Percentiles rank a stretch among this genome's conserved stretches.
Conservation (phyloP, 2,329 filamentous ascomycete genomes). For the Blumeria graminis region DNA sequence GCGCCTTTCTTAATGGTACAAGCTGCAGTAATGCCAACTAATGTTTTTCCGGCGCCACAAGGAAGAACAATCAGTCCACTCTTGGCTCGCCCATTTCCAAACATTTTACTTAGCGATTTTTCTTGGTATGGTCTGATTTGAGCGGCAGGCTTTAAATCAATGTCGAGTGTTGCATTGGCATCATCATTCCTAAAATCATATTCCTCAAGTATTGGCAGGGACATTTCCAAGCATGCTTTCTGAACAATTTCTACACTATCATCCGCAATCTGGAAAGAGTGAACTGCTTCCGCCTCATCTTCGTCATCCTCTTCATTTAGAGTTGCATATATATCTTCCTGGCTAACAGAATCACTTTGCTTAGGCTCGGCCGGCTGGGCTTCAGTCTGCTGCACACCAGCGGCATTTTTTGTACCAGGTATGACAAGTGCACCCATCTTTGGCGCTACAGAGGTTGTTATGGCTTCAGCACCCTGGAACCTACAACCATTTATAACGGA, state of each 20-base stretch:
- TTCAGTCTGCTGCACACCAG: conserved; percentile 54
- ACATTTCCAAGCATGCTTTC: conserved; percentile 68
- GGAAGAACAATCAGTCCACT: conserved; percentile 94
- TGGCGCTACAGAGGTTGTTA: conserved; percentile 60
- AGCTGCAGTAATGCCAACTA: conserved; percentile 93
- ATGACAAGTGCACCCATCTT: conserved; percentile 78
- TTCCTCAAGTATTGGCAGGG: conserved; percentile 75
- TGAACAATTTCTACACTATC: conserved; percentile 66
- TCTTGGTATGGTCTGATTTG: conserved; percentile 91
- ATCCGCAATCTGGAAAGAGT: conserved; percentile 77
- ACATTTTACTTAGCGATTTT: conserved; percentile 97
- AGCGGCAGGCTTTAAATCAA: conserved; percentile 71
- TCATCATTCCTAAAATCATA: conserved; percentile 92
- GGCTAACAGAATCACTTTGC: conserved; percentile 28
- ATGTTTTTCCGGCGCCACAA: conserved; percentile 87
- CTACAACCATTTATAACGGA: conserved; percentile 57
- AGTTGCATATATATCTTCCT: conserved; percentile 45
- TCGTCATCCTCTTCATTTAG: conserved; percentile 59
- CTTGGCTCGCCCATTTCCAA: conserved; percentile 89
- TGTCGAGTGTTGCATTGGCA: conserved; percentile 73
- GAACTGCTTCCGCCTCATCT: conserved; percentile 66
- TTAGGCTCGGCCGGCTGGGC: conserved; percentile 19
- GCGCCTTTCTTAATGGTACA: conserved; percentile 95
- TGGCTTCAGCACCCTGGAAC: conserved; percentile 42
- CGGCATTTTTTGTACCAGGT: conserved; percentile 80